Evolutionary conservation across 2,329 filamentous ascomycete species (phyloP).

Genomic region (Gaeumannomyces sp.): DNA sequence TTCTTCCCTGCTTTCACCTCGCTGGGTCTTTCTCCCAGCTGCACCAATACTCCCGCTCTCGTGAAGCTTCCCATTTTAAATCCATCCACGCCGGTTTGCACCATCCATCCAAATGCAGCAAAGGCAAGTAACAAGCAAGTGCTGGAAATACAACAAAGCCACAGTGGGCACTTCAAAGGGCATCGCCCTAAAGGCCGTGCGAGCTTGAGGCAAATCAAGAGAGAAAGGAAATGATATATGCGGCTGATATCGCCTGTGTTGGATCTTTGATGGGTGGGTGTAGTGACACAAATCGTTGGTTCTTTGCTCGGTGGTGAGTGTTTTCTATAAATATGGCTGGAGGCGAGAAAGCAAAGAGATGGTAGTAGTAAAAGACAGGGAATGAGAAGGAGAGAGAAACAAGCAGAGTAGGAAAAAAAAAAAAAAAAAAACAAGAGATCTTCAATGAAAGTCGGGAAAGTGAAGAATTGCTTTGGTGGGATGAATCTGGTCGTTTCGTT

Average conservation of each 20-base stretch:
- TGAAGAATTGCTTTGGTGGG: conserved; percentile 6
- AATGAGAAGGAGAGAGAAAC: conserved; percentile 2
- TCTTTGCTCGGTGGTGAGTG: conserved; percentile 1
- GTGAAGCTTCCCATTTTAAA: neutral
- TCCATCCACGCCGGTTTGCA: neutral
- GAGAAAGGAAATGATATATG: conserved; percentile 3
- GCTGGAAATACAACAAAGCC: neutral
- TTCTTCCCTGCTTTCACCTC: neutral
- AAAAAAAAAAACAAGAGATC: conserved; percentile 5
- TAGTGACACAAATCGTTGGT: neutral
- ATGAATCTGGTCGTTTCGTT: neutral
- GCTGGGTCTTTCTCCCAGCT: neutral
- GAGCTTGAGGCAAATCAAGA: conserved; percentile 2
- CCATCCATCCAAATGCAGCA: neutral
- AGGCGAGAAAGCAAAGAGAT: conserved; percentile 5
- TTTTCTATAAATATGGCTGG: neutral
- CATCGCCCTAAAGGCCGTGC: neutral
- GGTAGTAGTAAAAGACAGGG: conserved; percentile 5
- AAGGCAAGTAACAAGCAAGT: neutral
- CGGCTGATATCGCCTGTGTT: neutral
- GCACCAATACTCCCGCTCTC: neutral
- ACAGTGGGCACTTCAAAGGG: neutral
- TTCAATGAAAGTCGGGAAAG: conserved; percentile 12
- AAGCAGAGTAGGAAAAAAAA: conserved; percentile 5
- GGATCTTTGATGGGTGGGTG: neutral